Evolutionary conservation across 371 early-diverging fungal genomes (phyloP).

Genomic region (Mortierella sp.): DNA sequence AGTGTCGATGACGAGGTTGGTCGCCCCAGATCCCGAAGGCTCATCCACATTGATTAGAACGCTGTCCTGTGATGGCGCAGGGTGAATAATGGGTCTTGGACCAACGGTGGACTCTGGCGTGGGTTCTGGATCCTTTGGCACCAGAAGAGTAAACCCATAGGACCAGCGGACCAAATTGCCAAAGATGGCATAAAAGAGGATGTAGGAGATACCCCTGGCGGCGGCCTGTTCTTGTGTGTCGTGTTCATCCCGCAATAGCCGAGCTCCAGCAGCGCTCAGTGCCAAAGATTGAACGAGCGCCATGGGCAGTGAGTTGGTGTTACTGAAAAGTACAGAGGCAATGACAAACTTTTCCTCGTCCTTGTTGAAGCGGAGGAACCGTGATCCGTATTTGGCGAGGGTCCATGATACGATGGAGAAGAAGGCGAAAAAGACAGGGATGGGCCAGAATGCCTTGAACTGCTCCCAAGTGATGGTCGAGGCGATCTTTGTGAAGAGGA

Average conservation of each 20-base stretch:
- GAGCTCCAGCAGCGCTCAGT: constrained; percentile 70
- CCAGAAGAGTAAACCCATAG: constrained; percentile 77
- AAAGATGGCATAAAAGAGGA: constrained; percentile 79
- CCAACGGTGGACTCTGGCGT: not conserved
- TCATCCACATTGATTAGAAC: constrained; percentile 25
- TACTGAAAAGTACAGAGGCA: constrained; percentile 77
- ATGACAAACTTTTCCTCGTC: constrained; percentile 72
- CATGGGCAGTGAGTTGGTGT: constrained; percentile 83
- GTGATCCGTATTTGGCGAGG: constrained; percentile 61
- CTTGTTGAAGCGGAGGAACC: constrained; percentile 54
- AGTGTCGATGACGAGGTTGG: not conserved
- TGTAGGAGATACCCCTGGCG: constrained; percentile 81
- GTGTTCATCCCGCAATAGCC: constrained; percentile 67
- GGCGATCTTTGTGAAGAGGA: constrained; percentile 79
- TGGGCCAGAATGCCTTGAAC: constrained; percentile 78
- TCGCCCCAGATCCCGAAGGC: not conserved
- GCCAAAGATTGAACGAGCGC: constrained; percentile 79
- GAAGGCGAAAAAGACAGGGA: constrained; percentile 71
- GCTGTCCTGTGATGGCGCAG: not conserved
- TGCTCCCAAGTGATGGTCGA: constrained; percentile 70
- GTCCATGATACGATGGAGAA: constrained; percentile 64
- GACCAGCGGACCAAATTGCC: constrained; percentile 82
- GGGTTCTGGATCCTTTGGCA: constrained; percentile 33
- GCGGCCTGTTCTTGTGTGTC: constrained; percentile 75
- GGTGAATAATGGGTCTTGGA: not conserved